These are phyloP conservation scores for Schizosaccharomyces versatilis DNA, from an alignment of 1,139 yeast species.

Conservation along the genomic window DNA sequence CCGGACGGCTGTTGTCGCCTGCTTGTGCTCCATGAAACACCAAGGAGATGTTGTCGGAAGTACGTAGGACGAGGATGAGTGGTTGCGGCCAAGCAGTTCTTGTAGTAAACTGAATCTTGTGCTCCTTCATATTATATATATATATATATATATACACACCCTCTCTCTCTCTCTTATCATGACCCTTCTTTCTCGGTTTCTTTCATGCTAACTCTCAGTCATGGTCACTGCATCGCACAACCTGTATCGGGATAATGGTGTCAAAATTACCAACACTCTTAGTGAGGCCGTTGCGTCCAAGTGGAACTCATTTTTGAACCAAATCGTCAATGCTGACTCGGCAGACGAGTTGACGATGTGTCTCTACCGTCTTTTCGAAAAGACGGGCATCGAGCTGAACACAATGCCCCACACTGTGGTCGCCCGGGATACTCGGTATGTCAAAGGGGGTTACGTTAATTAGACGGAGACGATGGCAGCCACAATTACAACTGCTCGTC, in stretches of 20 bases:
- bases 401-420: background rate
- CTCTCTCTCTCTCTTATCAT: too few relatives aligned
- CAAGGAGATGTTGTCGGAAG: background rate
- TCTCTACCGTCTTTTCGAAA: background rate
- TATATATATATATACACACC: too few relatives aligned
- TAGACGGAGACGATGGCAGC: background rate
- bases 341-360: slow-evolving; percentile 1
- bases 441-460: background rate
- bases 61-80: background rate
- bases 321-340: slow-evolving; percentile 43
- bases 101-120: background rate
- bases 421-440: background rate
- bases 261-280: slow-evolving; percentile 71
- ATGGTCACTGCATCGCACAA: slow-evolving; percentile 97
- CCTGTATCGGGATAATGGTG: slow-evolving; percentile 92
- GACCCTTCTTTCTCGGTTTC: background rate
- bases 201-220: slow-evolving; percentile 18
- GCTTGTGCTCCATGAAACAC: background rate
- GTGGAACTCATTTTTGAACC: slow-evolving; percentile 74
- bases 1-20: background rate
- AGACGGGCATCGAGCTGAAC: background rate
- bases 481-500: background rate
- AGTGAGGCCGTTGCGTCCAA: slow-evolving; percentile 14
- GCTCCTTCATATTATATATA: too few relatives aligned
- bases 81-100: slow-evolving; percentile 21